Evolutionary conservation across 2,329 filamentous ascomycete genomes (phyloP).

Genomic region (Polytolypa hystricis): DNA sequence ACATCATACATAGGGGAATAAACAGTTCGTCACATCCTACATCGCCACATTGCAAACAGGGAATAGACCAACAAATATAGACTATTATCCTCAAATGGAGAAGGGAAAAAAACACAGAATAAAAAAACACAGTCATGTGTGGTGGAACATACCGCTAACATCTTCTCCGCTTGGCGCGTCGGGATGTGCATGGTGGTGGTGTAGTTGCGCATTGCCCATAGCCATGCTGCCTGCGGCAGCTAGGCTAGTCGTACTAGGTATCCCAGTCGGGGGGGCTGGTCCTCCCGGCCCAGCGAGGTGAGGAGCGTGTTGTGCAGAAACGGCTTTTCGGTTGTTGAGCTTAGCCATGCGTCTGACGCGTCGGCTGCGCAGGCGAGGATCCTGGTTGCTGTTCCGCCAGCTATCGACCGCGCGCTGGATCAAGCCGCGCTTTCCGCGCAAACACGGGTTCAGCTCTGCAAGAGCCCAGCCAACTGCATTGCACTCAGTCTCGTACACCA

Average conservation of each 20-base stretch:
- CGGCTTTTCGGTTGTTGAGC: constrained; percentile 74
- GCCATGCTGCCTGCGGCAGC: constrained; percentile 46
- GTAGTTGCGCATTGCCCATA: constrained; percentile 56
- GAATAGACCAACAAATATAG: constrained; percentile 15
- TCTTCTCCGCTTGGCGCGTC: constrained; percentile 61
- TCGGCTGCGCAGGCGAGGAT: constrained; percentile 78
- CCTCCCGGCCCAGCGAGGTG: constrained; percentile 58
- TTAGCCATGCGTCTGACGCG: constrained; percentile 93
- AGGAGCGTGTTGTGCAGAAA: constrained; percentile 46
- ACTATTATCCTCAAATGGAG: constrained; percentile 20
- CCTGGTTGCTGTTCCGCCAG: constrained; percentile 98
- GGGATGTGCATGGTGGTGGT: constrained; percentile 64
- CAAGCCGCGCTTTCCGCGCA: constrained; percentile 85
- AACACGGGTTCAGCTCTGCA: constrained; percentile 79
- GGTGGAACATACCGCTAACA: constrained; percentile 96
- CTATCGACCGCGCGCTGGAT: constrained; percentile 97
- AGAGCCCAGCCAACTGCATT: constrained; percentile 99
- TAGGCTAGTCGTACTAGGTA: constrained; percentile 39
- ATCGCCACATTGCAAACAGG: constrained; percentile 18
- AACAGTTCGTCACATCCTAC: constrained; percentile 1
- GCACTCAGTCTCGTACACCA: constrained; percentile 97
- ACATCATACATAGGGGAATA: constrained; percentile 3
- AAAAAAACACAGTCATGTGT: constrained; percentile 53
- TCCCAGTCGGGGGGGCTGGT: constrained; percentile 47
- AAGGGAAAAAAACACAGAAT: constrained; percentile 19